These are phyloP conservation scores for Teunomyces cretensis DNA, from an alignment of 805 yeast genomes.

Conservation along the genomic window DNA sequence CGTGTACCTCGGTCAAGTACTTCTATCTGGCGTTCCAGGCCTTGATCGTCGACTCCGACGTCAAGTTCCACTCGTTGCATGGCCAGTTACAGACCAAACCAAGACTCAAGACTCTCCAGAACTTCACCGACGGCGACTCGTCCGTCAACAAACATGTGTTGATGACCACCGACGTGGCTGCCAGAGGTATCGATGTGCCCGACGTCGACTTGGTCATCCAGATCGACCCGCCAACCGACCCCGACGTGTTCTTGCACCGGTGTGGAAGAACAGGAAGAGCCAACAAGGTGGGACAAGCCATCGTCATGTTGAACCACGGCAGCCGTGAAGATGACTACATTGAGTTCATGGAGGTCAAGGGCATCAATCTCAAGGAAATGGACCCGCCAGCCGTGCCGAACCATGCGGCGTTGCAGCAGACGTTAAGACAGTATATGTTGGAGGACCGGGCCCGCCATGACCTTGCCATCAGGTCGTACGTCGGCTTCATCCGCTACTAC, in stretches of 20 bases:
- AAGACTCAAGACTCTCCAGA: conserved; percentile 67
- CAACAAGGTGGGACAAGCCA: conserved; percentile 75
- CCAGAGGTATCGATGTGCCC: conserved; percentile 93
- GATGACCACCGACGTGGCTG: conserved; percentile 97
- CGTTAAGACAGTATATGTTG: conserved; percentile 53
- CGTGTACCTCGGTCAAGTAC: conserved; percentile 80
- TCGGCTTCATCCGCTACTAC: conserved; percentile 80
- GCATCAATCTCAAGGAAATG: conserved; percentile 49
- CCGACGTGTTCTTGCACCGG: conserved; percentile 88
- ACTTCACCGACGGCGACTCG: conserved; percentile 51
- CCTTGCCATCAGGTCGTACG: conserved; percentile 73
- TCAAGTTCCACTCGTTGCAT: conserved; percentile 71
- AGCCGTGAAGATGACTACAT: conserved; percentile 78
- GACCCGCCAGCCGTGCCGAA: conserved; percentile 18
- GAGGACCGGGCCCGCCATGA: conserved; percentile 83
- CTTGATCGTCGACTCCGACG: conserved; percentile 30
- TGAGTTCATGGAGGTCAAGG: conserved; percentile 73
- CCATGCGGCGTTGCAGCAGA: conserved; percentile 25
- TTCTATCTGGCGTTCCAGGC: conserved; percentile 59
- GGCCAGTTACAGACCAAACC: conserved; percentile 86
- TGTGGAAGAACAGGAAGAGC: conserved; percentile 97
- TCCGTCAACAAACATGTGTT: conserved; percentile 53
- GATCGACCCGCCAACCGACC: conserved; percentile 90
- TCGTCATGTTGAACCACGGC: conserved; percentile 69
- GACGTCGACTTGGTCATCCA: conserved; percentile 94